Base-by-base conservation (phyloP, 257 asterid species). In the Fraxinus americana region DNA sequence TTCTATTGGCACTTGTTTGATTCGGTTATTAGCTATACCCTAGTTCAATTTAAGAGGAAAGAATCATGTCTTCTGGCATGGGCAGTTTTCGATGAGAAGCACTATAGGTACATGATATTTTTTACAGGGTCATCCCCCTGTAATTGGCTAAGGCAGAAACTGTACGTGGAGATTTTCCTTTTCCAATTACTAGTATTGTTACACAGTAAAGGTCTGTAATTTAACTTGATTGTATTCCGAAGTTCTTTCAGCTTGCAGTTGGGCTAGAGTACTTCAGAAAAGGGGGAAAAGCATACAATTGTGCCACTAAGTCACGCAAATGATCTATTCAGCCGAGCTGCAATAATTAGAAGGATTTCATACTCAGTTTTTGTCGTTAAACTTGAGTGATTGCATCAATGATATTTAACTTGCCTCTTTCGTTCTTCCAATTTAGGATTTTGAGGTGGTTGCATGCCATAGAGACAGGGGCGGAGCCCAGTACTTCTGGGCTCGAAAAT, bases 181-280 rank as follows among this genome's bases (percentile, higher is more conserved):
- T 38, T 38, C 1, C 41, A 38, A 38, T 38, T 36, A 7, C 41
- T 38, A 38, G 41, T 7, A 38, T 38, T 38, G 9, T 38, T 75
- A 82, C 7, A 87, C 83, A 88, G 97, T 32, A 86, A 91, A 17
- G 41, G 67, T 77, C 78, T 93, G 25, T 95, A 90, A 66, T 90
- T 38, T 38, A 7, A 7, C 2, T 38, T 38, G 88, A 67, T 90
- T 92, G 71, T 93, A 93, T 77, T 87, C 93, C 14, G 94, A 91
- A 70, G 89, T 95, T 88, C 91, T 93, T 43, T 92, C 97, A 36
- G 97, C 94, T n/a, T 95, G 99, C 86, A 89, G 97, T 83, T 84
- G 97, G 79, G 94, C 93, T 0, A 97, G 98, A 48, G 34, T 30
- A 2, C 78, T 88, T 72, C 97, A 89, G 52, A 83, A 93, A 23